A percentile compares a stretch with the other conserved stretches of the same genome.
These are phyloP conservation scores for Cyberlindnera amylophila DNA, from an alignment of 805 yeast genomes.

Conservation along the genomic window DNA sequence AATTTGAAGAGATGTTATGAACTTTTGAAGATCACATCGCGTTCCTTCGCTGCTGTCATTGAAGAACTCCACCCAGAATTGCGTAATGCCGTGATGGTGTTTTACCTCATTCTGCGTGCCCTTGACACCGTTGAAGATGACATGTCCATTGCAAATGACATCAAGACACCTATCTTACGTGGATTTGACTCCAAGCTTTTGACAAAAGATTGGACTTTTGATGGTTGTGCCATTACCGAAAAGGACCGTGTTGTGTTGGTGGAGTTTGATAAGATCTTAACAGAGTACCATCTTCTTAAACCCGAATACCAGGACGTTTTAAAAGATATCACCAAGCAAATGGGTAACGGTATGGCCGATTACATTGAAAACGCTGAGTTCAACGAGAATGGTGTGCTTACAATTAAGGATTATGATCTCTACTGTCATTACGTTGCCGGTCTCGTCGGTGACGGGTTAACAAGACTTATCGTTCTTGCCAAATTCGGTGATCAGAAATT, in stretches of 20 bases:
- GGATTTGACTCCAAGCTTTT: conserved; percentile 61
- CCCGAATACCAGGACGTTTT: conserved; percentile 76
- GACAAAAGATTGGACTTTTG: conserved; percentile 73
- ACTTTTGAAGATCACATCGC: conserved; percentile 65
- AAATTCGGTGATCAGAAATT: conserved; percentile 56
- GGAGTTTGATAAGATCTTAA: conserved; percentile 68
- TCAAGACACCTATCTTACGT: conserved; percentile 74
- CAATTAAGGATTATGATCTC: conserved; percentile 77
- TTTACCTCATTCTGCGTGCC: conserved; percentile 83
- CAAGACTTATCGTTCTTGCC: conserved; percentile 76
- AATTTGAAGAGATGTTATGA: conserved; percentile 61
- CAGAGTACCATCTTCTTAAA: conserved; percentile 68
- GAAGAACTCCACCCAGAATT: conserved; percentile 87
- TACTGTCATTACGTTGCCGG: conserved; percentile 99
- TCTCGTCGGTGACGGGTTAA: conserved; percentile 92
- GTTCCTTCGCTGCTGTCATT: conserved; percentile 94
- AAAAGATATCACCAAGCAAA: conserved; percentile 68
- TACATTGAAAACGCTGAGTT: conserved; percentile 75
- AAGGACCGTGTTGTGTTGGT: conserved; percentile 76
- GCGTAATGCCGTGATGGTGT: conserved; percentile 74
- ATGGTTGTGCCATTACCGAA: conserved; percentile 71
- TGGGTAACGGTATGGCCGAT: conserved; percentile 99
- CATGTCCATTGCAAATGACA: conserved; percentile 70
- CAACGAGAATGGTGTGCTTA: conserved; percentile 73
- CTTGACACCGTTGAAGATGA: conserved; percentile 96